Conservation (phyloP, 306 rosid species). For the Biancaea sappan region DNA sequence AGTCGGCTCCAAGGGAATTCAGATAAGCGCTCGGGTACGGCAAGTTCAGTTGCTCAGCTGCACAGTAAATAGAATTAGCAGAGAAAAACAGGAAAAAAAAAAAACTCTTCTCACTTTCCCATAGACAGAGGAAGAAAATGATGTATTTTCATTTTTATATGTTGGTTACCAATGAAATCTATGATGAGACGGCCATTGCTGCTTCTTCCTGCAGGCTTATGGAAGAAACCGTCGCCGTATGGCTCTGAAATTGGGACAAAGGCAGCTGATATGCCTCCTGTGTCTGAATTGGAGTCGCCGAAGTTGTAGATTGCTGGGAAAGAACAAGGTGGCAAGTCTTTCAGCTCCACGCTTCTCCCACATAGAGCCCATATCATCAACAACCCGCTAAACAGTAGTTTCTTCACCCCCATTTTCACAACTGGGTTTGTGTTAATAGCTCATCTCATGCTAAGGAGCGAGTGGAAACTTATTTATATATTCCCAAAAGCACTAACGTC, state of each 20-base stretch:
- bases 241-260: slow-evolving; percentile 70
- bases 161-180: slow-evolving; percentile 68
- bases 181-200: slow-evolving; percentile 82
- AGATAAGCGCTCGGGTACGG: slow-evolving; percentile 87
- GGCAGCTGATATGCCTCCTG: slow-evolving; percentile 71
- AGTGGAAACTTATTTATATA: neutral
- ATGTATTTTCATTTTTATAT: neutral
- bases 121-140: neutral
- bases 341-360: neutral
- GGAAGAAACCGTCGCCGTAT: slow-evolving; percentile 69
- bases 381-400: slow-evolving; percentile 12
- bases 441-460: neutral
- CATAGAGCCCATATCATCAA: slow-evolving; percentile 30
- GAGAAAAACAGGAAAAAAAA: neutral
- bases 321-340: slow-evolving; percentile 40
- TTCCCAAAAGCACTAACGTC: neutral
- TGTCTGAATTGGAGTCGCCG: slow-evolving; percentile 75
- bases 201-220: slow-evolving; percentile 69
- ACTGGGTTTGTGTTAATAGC: neutral
- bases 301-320: slow-evolving; percentile 72
- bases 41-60: slow-evolving; percentile 71
- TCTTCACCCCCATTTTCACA: slow-evolving; percentile 41
- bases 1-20: slow-evolving; percentile 80
- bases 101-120: neutral
- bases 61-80: slow-evolving; percentile 17